Conservation (phyloP, 805 yeast genomes). For the Candida ponderosae region DNA sequence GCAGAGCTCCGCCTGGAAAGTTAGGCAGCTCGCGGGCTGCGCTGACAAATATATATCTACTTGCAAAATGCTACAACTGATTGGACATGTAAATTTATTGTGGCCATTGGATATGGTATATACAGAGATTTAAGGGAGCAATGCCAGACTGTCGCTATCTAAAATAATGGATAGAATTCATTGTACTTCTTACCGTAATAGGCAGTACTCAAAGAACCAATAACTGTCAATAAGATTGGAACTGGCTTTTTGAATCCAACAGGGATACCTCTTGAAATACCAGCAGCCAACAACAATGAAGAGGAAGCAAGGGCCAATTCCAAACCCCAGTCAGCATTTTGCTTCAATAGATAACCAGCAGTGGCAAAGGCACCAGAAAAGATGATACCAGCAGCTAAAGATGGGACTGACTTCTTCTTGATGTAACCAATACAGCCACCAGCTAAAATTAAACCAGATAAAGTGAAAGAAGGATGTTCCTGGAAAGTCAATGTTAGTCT, state of each 20-base stretch:
- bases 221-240: slow-evolving; percentile 53
- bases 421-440: slow-evolving; percentile 69
- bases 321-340: slow-evolving; percentile 73
- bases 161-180: slow-evolving; percentile 47
- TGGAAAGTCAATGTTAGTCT: slow-evolving; percentile 8
- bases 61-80: too few relatives aligned
- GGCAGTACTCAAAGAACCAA: slow-evolving; percentile 57
- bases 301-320: slow-evolving; percentile 75
- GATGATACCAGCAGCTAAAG: slow-evolving; percentile 68
- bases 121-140: too few relatives aligned
- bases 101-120: too few relatives aligned
- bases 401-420: slow-evolving; percentile 69
- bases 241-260: slow-evolving; percentile 61
- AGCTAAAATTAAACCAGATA: slow-evolving; percentile 57
- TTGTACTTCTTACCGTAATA: slow-evolving; percentile 73
- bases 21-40: too few relatives aligned
- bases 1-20: too few relatives aligned
- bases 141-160: too few relatives aligned
- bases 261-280: slow-evolving; percentile 61
- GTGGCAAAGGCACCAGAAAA: slow-evolving; percentile 53
- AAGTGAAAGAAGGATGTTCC: slow-evolving; percentile 77
- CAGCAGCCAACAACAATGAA: slow-evolving; percentile 56
- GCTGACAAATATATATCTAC: too few relatives aligned
- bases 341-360: slow-evolving; percentile 66
- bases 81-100: too few relatives aligned